These are phyloP conservation scores for Podila epigama DNA, from an alignment of 192 early-diverging fungal species.

Conservation along the genomic window DNA sequence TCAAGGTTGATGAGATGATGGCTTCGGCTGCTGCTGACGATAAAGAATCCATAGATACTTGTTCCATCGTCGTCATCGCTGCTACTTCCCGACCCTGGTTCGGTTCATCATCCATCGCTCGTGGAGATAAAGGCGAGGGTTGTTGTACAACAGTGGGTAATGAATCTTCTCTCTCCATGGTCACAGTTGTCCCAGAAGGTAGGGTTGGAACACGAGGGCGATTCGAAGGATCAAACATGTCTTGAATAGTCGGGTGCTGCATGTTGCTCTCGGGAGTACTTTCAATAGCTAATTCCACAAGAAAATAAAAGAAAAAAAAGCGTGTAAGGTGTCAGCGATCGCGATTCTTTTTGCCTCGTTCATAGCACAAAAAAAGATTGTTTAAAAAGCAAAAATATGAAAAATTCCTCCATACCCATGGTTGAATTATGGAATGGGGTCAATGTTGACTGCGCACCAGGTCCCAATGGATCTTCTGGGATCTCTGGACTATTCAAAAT, in stretches of 20 bases:
- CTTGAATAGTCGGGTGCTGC: background rate
- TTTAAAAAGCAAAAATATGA: background rate
- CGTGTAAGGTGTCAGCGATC: background rate
- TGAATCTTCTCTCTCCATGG: no score
- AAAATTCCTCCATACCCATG: no score
- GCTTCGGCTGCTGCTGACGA: constrained; percentile 4
- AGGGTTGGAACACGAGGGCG: no score
- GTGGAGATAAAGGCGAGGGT: background rate
- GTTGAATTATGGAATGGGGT: background rate
- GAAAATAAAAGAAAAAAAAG: background rate
- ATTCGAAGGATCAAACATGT: no score
- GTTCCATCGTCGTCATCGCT: background rate
- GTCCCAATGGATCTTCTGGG: background rate
- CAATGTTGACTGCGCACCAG: background rate
- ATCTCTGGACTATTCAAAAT: no score
- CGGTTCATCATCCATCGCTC: background rate
- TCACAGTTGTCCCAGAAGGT: no score
- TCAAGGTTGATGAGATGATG: background rate
- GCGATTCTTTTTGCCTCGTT: background rate
- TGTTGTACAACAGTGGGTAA: no score
- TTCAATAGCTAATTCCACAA: background rate
- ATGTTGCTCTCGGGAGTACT: background rate
- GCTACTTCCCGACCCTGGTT: background rate
- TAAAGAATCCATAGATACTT: background rate
- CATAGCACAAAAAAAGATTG: background rate